These are phyloP conservation scores for Populus hybrid DNA, from an alignment of 441 rosid genomes.

Conservation along the genomic window DNA sequence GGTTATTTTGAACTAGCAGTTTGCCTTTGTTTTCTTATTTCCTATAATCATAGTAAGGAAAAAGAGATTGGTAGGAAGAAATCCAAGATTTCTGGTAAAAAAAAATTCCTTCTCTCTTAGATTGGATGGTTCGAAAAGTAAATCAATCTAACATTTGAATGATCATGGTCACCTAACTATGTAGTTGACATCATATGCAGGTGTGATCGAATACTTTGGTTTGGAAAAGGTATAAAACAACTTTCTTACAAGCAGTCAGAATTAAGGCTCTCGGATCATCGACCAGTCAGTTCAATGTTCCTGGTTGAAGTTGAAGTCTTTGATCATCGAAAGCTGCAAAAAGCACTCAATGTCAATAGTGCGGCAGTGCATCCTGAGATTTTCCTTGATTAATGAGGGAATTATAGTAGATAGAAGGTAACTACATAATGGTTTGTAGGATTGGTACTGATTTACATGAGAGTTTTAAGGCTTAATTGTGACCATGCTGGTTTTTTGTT, in stretches of 20 bases:
- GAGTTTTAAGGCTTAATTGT: background rate
- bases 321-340: slow-evolving; percentile 71
- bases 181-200: slow-evolving; percentile 33
- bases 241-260: slow-evolving; percentile 69
- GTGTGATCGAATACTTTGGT: slow-evolving; percentile 96
- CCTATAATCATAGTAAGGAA: background rate
- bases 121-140: background rate
- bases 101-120: background rate
- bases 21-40: background rate
- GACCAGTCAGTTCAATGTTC: slow-evolving; percentile 85
- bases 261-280: slow-evolving; percentile 75
- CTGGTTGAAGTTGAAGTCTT: slow-evolving; percentile 79
- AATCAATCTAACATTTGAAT: background rate
- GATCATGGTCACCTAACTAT: background rate
- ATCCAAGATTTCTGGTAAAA: background rate
- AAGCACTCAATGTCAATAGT: slow-evolving; percentile 65
- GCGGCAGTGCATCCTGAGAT: slow-evolving; percentile 74
- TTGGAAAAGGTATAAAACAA: slow-evolving; percentile 82
- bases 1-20: background rate
- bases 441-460: background rate
- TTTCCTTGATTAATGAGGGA: slow-evolving; percentile 39
- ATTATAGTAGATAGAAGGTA: slow-evolving; percentile 32
- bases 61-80: slow-evolving; percentile 6
- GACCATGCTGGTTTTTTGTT: background rate
- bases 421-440: background rate